Evolutionary conservation across 2,329 filamentous ascomycete genomes (phyloP).

Genomic region (Endothia cerciana): DNA sequence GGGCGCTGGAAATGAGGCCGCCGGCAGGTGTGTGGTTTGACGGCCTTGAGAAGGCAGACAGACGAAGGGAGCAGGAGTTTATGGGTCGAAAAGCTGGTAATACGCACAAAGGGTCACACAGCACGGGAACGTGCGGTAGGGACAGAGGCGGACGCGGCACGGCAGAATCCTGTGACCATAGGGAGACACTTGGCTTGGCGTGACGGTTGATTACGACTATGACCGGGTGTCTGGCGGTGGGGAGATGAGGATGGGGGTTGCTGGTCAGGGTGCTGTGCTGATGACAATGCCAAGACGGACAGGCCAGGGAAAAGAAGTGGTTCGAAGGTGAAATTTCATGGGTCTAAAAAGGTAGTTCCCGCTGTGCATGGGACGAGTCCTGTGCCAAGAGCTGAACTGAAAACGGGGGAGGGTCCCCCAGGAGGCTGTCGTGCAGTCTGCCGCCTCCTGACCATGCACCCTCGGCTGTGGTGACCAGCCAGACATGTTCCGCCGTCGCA

Average conservation of each 20-base stretch:
- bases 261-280: not conserved
- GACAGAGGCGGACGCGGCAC: not conserved
- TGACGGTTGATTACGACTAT: not conserved
- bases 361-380: not conserved
- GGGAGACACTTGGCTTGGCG: not conserved
- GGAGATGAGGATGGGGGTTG: not conserved
- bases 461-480: too few relatives aligned
- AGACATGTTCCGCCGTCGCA: too few relatives aligned
- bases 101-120: not conserved
- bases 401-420: too few relatives aligned
- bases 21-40: not conserved
- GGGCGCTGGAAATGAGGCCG: not conserved
- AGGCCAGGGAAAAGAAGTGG: not conserved
- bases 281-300: not conserved
- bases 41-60: not conserved
- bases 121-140: not conserved
- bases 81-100: not conserved
- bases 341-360: not conserved
- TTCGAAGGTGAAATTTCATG: not conserved
- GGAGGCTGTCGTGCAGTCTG: too few relatives aligned
- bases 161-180: not conserved
- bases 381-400: not conserved
- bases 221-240: not conserved
- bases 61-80: not conserved
- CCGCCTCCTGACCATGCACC: too few relatives aligned